Conservation (phyloP, 2,329 filamentous ascomycete genomes). For the Thelonectria olida region DNA sequence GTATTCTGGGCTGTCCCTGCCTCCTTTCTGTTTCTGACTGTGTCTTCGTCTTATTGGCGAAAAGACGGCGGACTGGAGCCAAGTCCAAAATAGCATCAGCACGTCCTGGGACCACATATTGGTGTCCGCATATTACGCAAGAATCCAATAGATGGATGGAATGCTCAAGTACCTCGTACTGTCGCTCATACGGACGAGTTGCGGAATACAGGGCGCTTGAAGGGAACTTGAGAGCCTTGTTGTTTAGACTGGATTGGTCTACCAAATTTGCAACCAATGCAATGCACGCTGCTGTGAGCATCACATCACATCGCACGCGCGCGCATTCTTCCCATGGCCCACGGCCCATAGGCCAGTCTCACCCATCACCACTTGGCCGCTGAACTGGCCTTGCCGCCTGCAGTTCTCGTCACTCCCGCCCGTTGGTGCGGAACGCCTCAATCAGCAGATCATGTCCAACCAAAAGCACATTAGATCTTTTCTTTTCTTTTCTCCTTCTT, state of each 20-base stretch:
- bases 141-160: neutral
- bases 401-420: conserved; percentile 3
- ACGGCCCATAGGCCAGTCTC: too few species aligned
- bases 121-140: neutral
- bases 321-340: neutral
- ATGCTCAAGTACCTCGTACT: too few species aligned
- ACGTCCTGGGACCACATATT: neutral
- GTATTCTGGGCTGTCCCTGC: neutral
- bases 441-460: neutral
- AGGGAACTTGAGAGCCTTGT: neutral
- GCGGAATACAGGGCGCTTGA: neutral
- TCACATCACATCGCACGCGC: neutral
- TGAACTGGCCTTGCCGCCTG: conserved; percentile 2
- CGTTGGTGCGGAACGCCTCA: neutral
- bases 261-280: neutral
- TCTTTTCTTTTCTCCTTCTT: neutral
- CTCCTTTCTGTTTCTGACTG: neutral
- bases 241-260: neutral
- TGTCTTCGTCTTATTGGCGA: neutral
- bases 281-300: neutral
- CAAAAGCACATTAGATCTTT: neutral
- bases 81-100: neutral
- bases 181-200: neutral
- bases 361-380: too few species aligned
- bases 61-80: neutral